Conservation (phyloP, 164 flowering plant species). For the Chloranthus sessilifolius region DNA sequence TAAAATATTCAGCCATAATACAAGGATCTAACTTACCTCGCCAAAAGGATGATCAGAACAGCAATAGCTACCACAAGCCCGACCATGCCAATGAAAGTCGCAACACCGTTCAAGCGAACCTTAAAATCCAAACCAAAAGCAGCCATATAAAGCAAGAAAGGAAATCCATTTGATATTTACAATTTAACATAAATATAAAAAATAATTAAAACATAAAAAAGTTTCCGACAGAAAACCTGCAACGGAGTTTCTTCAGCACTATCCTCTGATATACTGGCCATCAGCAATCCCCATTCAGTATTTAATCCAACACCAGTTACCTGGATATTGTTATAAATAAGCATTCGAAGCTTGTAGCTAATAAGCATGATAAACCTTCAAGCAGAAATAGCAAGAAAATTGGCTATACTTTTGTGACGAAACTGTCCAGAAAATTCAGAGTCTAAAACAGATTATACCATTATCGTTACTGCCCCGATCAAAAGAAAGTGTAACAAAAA, state of each 20-base stretch:
- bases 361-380: too few species aligned
- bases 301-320: slow-evolving; percentile 36
- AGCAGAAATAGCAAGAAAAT: too few species aligned
- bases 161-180: background rate
- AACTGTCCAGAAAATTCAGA: too few species aligned
- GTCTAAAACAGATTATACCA: too few species aligned
- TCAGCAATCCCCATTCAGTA: slow-evolving; percentile 37
- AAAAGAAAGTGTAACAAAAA: too few species aligned
- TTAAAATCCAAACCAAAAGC: too few species aligned
- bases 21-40: slow-evolving; percentile 7
- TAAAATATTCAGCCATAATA: background rate
- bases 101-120: slow-evolving; percentile 32
- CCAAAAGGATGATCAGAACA: slow-evolving; percentile 22
- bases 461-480: too few species aligned
- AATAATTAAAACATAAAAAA: background rate
- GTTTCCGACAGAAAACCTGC: slow-evolving; percentile 16
- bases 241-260: slow-evolving; percentile 28
- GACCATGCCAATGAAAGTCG: slow-evolving; percentile 31
- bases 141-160: too few species aligned
- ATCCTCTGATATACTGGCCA: slow-evolving; percentile 27
- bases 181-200: background rate
- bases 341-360: too few species aligned
- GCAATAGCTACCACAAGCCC: slow-evolving; percentile 27
- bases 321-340: slow-evolving; percentile 30
- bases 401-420: too few species aligned